Percentiles rank a stretch among this genome's conserved stretches.
phyloP scores from a whole-genome alignment of 1,284 basidiomycete species.

The Xanthoconium separans region DNA sequence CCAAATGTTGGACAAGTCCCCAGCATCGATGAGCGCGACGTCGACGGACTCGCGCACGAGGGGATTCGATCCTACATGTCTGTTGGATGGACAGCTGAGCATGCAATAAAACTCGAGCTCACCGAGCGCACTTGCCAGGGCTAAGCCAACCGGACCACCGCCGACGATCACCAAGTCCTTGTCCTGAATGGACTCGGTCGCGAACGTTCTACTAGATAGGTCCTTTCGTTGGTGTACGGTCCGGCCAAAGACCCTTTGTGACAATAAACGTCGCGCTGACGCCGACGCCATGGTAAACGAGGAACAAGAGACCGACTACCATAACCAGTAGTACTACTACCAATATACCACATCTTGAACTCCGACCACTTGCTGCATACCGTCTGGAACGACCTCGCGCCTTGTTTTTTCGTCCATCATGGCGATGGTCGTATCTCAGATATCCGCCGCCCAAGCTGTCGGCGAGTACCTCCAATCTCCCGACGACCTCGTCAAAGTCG shows the following conservation, averaged over 20 bases:
- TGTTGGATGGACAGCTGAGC: too few relatives aligned
- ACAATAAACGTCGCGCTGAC: constrained; percentile 4
- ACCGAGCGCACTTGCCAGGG: constrained; percentile 88
- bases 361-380: not conserved
- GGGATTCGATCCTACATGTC: constrained; percentile 51
- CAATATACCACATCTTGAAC: too few relatives aligned
- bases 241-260: constrained; percentile 7
- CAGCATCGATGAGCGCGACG: constrained; percentile 79
- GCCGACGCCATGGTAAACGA: constrained; percentile 1
- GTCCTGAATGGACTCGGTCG: constrained; percentile 39
- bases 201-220: constrained; percentile 12
- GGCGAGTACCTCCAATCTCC: constrained; percentile 89
- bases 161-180: constrained; percentile 93
- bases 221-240: constrained; percentile 2
- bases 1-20: constrained; percentile 67
- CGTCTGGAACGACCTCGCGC: not conserved
- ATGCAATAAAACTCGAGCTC: constrained; percentile 20
- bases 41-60: constrained; percentile 48
- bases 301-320: not conserved
- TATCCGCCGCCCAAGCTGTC: constrained; percentile 79
- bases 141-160: constrained; percentile 90
- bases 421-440: constrained; percentile 48
- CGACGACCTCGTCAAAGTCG: constrained; percentile 91
- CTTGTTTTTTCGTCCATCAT: constrained; percentile 10
- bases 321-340: not conserved